These are phyloP conservation scores for Cryphonectria naterciae DNA, from an alignment of 2,329 filamentous ascomycete genomes.

Conservation along the genomic window DNA sequence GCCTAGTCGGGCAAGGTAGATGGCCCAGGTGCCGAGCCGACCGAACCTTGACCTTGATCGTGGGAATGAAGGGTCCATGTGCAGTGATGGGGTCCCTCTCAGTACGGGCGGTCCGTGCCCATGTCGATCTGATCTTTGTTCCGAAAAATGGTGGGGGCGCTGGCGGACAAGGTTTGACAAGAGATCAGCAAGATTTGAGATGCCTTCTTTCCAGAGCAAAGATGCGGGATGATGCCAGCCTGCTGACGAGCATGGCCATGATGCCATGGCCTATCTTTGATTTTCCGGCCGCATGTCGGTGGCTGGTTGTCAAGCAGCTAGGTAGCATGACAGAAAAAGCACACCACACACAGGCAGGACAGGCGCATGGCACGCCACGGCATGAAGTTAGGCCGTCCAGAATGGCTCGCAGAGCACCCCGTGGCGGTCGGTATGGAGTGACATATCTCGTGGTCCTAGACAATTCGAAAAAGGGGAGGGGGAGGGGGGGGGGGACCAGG, in stretches of 20 bases:
- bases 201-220: background rate
- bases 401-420: background rate
- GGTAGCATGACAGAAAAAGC: conserved; percentile 4
- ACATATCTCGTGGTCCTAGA: background rate
- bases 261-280: background rate
- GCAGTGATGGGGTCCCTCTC: conserved; percentile 6
- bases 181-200: conserved; percentile 9
- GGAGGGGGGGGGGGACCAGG: background rate
- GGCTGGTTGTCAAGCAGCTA: background rate
- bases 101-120: conserved; percentile 9
- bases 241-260: background rate
- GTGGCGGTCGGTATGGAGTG: background rate
- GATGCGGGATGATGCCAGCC: background rate
- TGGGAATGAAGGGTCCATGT: conserved; percentile 14
- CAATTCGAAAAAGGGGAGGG: background rate
- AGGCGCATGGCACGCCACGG: background rate
- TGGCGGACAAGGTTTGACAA: conserved; percentile 6
- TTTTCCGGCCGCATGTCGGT: background rate
- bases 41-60: conserved; percentile 10
- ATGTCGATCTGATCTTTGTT: conserved; percentile 11
- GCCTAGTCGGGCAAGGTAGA: background rate
- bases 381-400: background rate
- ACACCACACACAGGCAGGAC: background rate
- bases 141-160: background rate
- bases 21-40: conserved; percentile 3